A percentile compares a stretch with the other conserved stretches of the same genome.
Evolutionary conservation across 768 basidiomycete species (phyloP).

Genomic region (Neoboletus brunneissimus): DNA sequence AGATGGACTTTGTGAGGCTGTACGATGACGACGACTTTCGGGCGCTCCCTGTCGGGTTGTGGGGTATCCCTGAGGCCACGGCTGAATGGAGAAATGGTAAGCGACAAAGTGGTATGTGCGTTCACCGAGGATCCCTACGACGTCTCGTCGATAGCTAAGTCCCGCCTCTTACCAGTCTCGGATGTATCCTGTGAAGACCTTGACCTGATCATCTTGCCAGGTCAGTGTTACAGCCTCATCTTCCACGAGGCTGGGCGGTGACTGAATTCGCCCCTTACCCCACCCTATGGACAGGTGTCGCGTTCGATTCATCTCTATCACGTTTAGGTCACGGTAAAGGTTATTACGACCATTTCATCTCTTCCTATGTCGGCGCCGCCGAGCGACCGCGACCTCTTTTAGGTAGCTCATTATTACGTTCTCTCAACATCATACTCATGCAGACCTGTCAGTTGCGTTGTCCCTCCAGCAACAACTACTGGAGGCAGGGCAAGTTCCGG

Average conservation of each 20-base stretch:
- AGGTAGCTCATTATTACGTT: constrained; percentile 40
- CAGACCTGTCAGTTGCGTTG: constrained; percentile 51
- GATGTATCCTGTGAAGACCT: constrained; percentile 40
- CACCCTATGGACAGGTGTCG: constrained; percentile 50
- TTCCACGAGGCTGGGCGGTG: constrained; percentile 9
- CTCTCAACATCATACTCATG: constrained; percentile 14
- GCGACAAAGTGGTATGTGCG: constrained; percentile 52
- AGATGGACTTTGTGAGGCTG: constrained; percentile 67
- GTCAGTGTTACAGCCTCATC: constrained; percentile 34
- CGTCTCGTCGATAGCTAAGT: constrained; percentile 1
- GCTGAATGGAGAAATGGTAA: constrained; percentile 39
- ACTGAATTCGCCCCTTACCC: constrained; percentile 6
- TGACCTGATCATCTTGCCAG: constrained; percentile 68
- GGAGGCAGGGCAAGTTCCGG: constrained; percentile 49
- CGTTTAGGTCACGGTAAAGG: constrained; percentile 83
- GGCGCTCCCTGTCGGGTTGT: constrained; percentile 55
- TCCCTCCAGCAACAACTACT: constrained; percentile 63
- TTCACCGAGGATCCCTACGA: neutral
- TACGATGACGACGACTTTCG: constrained; percentile 57
- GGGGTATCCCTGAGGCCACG: constrained; percentile 75
- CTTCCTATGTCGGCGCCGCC: constrained; percentile 44
- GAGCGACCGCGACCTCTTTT: constrained; percentile 51
- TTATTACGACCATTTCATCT: constrained; percentile 75
- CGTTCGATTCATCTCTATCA: constrained; percentile 65
- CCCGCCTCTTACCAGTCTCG: constrained; percentile 18